Percentiles rank a stretch among this genome's conserved stretches.
phyloP scores from a whole-genome alignment of 2,329 filamentous ascomycete genomes.

The Sporothrix pallida region DNA sequence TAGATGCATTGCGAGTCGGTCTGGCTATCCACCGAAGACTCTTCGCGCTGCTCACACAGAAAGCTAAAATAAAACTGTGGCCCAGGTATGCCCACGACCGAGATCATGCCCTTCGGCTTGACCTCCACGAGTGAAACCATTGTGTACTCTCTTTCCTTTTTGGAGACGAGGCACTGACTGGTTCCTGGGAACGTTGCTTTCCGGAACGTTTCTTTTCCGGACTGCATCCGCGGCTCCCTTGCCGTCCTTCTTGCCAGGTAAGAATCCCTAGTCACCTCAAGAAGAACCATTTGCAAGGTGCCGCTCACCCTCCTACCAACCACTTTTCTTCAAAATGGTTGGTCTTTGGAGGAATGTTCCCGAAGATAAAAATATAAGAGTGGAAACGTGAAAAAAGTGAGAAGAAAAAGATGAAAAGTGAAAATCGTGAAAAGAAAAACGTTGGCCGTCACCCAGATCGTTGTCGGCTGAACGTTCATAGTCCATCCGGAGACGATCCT shows the following conservation, averaged over 20 bases:
- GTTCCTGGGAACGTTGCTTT: neutral
- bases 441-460: neutral
- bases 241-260: neutral
- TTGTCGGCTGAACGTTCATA: constrained; percentile 7
- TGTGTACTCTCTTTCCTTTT: neutral
- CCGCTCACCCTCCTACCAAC: neutral
- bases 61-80: neutral
- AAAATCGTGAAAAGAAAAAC: neutral
- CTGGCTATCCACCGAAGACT: neutral
- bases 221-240: neutral
- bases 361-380: neutral
- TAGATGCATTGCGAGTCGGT: constrained; percentile 12
- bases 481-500: neutral
- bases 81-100: no score
- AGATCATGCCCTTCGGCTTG: no score
- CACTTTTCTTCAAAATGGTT: neutral
- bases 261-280: constrained; percentile 26
- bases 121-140: neutral
- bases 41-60: neutral
- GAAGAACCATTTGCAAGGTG: neutral
- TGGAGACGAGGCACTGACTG: neutral
- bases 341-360: neutral
- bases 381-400: neutral
- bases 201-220: constrained; percentile 14
- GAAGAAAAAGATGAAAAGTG: neutral